Conservation (phyloP, 2,329 filamentous ascomycete genomes). For the Penicillium hordei region DNA sequence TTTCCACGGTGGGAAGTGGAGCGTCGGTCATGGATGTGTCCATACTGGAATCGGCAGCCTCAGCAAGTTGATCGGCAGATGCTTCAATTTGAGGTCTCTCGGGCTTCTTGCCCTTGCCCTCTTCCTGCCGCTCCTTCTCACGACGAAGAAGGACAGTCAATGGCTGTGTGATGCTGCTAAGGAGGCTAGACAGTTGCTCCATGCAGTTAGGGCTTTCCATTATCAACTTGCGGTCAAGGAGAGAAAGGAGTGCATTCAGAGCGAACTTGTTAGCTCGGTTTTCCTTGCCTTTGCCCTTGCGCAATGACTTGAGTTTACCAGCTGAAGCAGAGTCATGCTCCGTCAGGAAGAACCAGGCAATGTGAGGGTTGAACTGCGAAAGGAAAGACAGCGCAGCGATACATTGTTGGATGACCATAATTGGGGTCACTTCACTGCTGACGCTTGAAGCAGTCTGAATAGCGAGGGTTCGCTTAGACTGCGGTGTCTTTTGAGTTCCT, state of each 20-base stretch:
- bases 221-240: constrained; percentile 90
- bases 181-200: constrained; percentile 83
- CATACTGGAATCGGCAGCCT: constrained; percentile 28
- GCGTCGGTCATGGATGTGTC: constrained; percentile 45
- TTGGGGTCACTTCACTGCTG: constrained; percentile 84
- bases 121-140: constrained; percentile 68
- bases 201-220: constrained; percentile 97
- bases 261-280: constrained; percentile 82
- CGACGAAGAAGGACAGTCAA: constrained; percentile 79
- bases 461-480: constrained; percentile 70
- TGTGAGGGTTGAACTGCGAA: constrained; percentile 78
- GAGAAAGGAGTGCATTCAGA: constrained; percentile 81
- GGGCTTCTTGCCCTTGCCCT: constrained; percentile 40
- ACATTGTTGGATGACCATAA: constrained; percentile 95
- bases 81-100: constrained; percentile 27
- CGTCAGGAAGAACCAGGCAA: constrained; percentile 87
- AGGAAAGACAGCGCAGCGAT: constrained; percentile 81
- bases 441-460: constrained; percentile 55
- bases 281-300: constrained; percentile 88
- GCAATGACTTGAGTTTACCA: constrained; percentile 72
- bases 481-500: constrained; percentile 76
- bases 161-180: constrained; percentile 85
- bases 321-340: constrained; percentile 82
- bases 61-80: constrained; percentile 26
- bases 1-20: constrained; percentile 33